Evolutionary conservation across 2,329 filamentous ascomycete species (phyloP).

Genomic region (Diplodia seriata): DNA sequence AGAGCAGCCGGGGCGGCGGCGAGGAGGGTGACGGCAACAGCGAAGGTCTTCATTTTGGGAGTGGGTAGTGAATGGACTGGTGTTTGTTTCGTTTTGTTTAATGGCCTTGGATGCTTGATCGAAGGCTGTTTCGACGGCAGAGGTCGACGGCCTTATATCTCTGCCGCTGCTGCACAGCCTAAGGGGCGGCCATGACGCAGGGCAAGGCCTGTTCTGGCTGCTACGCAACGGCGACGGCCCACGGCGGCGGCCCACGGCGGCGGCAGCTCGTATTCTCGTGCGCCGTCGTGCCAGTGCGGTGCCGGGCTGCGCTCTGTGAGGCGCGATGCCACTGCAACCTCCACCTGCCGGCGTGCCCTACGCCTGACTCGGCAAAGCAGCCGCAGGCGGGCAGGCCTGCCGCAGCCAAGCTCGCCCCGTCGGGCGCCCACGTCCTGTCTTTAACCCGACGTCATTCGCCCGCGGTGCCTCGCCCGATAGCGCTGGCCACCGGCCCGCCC

Average conservation of each 20-base stretch:
- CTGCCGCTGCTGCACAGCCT: slow-evolving; percentile 6
- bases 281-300: not conserved
- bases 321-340: slow-evolving; percentile 29
- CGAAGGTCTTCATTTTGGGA: slow-evolving; percentile 45
- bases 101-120: not conserved
- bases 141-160: slow-evolving; percentile 17
- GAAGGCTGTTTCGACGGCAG: not conserved
- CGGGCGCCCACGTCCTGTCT: not conserved
- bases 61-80: slow-evolving; percentile 10
- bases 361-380: slow-evolving; percentile 26
- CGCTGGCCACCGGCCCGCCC: too few relatives aligned
- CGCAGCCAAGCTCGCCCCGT: not conserved
- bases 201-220: not conserved
- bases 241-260: not conserved
- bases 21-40: slow-evolving; percentile 41
- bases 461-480: not conserved
- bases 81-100: slow-evolving; percentile 15
- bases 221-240: not conserved
- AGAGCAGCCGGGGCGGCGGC: slow-evolving; percentile 37
- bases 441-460: slow-evolving; percentile 23
- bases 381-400: not conserved
- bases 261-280: slow-evolving; percentile 26
- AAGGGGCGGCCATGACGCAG: slow-evolving; percentile 21
- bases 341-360: slow-evolving; percentile 3
- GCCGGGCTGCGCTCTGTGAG: slow-evolving; percentile 1